Evolutionary conservation across 2,329 filamentous ascomycete genomes (phyloP).

Genomic region (Stemphylium beticola): DNA sequence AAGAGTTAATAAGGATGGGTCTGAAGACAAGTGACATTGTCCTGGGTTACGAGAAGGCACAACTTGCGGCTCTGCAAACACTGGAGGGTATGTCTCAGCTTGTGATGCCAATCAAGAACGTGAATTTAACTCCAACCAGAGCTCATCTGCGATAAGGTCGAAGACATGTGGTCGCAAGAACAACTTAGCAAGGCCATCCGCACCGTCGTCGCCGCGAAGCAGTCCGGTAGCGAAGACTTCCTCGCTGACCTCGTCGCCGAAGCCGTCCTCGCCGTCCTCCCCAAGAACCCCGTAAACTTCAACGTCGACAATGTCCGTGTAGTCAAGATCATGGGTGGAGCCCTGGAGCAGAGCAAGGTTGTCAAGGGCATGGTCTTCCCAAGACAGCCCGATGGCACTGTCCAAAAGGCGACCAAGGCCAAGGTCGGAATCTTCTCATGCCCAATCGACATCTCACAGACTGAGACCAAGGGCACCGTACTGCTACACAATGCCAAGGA

Average conservation of each 20-base stretch:
- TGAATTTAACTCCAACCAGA: constrained; percentile 56
- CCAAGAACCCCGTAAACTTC: constrained; percentile 95
- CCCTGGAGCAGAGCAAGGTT: constrained; percentile 89
- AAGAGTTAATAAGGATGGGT: constrained; percentile 94
- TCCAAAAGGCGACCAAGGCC: constrained; percentile 90
- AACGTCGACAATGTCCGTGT: constrained; percentile 99
- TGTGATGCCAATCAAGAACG: neutral
- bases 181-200: constrained; percentile 95
- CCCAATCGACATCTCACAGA: constrained; percentile 92
- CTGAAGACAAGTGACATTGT: constrained; percentile 98
- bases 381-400: constrained; percentile 84
- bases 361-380: constrained; percentile 99
- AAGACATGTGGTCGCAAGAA: constrained; percentile 77
- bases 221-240: constrained; percentile 90
- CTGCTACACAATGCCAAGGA: constrained; percentile 96
- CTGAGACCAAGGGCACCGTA: constrained; percentile 98
- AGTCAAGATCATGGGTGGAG: constrained; percentile 99
- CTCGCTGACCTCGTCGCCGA: constrained; percentile 88
- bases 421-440: constrained; percentile 98
- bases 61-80: constrained; percentile 81
- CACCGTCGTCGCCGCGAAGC: constrained; percentile 95
- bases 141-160: constrained; percentile 87
- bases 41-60: constrained; percentile 92
- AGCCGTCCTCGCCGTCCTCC: constrained; percentile 81
- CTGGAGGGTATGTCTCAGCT: constrained; percentile 67